phyloP scores from a whole-genome alignment of 495 filamentous ascomycete genomes.

The Aspergillus asperescens region DNA sequence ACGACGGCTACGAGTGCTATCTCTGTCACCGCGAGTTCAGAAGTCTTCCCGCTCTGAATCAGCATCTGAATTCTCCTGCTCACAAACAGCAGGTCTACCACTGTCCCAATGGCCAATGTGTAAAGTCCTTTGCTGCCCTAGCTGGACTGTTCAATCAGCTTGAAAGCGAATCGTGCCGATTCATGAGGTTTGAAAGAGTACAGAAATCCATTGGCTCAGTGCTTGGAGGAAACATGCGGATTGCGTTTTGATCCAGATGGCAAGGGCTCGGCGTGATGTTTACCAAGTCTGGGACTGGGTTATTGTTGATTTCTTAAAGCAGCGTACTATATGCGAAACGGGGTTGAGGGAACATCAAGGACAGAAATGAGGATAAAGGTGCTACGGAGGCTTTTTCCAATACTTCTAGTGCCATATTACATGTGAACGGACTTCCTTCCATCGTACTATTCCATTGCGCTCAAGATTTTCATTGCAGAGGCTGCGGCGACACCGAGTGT shows the following conservation, averaged over 20 bases:
- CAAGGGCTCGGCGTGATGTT: too few relatives aligned
- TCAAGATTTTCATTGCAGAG: too few relatives aligned
- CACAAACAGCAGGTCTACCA: constrained; percentile 49
- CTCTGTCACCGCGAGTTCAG: constrained; percentile 38
- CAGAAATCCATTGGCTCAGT: constrained; percentile 21
- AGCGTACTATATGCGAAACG: too few relatives aligned
- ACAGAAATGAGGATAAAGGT: too few relatives aligned
- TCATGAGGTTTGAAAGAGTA: constrained; percentile 45
- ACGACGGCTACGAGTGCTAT: constrained; percentile 40
- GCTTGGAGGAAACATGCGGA: constrained; percentile 1
- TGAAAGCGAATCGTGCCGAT: constrained; percentile 50
- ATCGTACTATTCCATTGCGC: too few relatives aligned
- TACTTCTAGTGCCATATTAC: too few relatives aligned
- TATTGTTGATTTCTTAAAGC: too few relatives aligned
- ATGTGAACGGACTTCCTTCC: too few relatives aligned
- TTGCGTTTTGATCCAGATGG: constrained; percentile 10
- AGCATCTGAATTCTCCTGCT: constrained; percentile 33
- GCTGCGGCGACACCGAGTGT: too few relatives aligned
- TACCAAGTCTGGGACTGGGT: too few relatives aligned
- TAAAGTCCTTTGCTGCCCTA: constrained; percentile 42
- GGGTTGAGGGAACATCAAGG: too few relatives aligned
- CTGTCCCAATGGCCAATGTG: constrained; percentile 45
- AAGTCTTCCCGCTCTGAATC: constrained; percentile 18
- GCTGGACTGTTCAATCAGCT: constrained; percentile 50
- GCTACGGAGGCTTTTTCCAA: too few relatives aligned